Evolutionary conservation across 495 filamentous ascomycete species (phyloP), one percentile per base, ranked within the genome.

Genomic region (Talaromyces nanjingensis): DNA sequence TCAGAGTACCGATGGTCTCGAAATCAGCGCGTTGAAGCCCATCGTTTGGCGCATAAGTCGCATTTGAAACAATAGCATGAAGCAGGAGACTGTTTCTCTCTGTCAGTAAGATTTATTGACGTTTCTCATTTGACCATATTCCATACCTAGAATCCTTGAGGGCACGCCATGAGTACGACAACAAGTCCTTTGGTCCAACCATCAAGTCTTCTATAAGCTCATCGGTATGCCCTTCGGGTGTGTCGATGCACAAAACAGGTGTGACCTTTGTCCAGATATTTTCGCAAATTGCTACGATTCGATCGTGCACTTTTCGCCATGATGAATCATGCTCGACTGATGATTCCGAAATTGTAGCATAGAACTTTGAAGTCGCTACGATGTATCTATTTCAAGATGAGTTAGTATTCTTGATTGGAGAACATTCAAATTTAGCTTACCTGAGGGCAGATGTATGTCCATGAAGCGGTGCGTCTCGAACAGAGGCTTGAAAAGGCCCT

Each of bases 141-240:
- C 34, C 74, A 42, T 76, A 92, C 90, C 89, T 96, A 22, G 92
- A 90, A 71, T 98, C 94, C 60, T 96, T 92, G 22, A 97, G 78
- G 0, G 91, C 91, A 68, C 94, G 84, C 84, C 96, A 98, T 52
- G 89, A 93, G 70, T 96, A 98, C 33, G 92, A 96, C 54, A 98
- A 77, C 34, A 92, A 79, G 69, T 93, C 91, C 69, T 97, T 96
- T 0, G 92, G 93, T 24, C 81, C 82, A 6, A 86, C 68, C 55
- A 87, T 84, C 0, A 86, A 72, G 2, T 88, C 87, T 60, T 93
- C 89, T 18, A 87, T 68, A 7, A 91, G 86, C 65, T 90, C 84
- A 2, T 91, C 89, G 1, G 90, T 77, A 72, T 93, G 86, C 2
- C 94, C 93, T 72, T 97, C 93, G 0, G 94, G 94, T 11, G 93